These are phyloP conservation scores for Pyrus hybrid DNA, from an alignment of 331 rosid species.

Conservation along the genomic window DNA sequence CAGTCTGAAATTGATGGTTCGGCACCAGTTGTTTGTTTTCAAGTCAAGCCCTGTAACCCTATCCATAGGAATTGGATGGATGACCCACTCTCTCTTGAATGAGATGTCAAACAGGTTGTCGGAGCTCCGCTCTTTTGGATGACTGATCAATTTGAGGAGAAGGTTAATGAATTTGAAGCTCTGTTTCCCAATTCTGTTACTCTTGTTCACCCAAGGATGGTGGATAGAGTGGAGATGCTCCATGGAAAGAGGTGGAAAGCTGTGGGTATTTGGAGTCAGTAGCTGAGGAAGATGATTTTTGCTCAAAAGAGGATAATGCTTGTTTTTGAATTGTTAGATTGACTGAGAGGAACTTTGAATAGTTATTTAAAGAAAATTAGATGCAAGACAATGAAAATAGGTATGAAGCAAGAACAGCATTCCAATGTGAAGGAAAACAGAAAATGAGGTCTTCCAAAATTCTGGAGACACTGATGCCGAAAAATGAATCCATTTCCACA, in stretches of 20 bases:
- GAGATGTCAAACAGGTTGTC: too few relatives aligned
- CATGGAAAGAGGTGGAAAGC: not conserved
- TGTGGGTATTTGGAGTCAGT: not conserved
- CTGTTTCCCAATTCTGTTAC: too few relatives aligned
- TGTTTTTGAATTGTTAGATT: not conserved
- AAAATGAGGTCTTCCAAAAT: not conserved
- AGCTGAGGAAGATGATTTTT: not conserved
- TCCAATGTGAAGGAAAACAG: not conserved
- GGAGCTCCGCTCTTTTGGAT: too few relatives aligned
- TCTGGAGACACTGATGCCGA: not conserved
- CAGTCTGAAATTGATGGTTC: not conserved
- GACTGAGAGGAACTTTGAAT: not conserved
- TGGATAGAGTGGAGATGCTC: not conserved
- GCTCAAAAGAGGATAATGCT: not conserved
- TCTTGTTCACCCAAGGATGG: too few relatives aligned
- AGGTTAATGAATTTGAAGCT: too few relatives aligned
- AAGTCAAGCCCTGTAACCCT: too few relatives aligned
- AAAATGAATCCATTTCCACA: not conserved
- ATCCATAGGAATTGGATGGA: too few relatives aligned
- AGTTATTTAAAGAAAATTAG: not conserved
- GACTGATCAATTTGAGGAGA: not conserved
- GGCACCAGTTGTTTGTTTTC: too few relatives aligned
- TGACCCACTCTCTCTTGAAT: too few relatives aligned
- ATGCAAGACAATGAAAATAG: not conserved
- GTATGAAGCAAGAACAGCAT: not conserved